Conservation (phyloP, 768 basidiomycete species). For the Chalciporus piperatus region DNA sequence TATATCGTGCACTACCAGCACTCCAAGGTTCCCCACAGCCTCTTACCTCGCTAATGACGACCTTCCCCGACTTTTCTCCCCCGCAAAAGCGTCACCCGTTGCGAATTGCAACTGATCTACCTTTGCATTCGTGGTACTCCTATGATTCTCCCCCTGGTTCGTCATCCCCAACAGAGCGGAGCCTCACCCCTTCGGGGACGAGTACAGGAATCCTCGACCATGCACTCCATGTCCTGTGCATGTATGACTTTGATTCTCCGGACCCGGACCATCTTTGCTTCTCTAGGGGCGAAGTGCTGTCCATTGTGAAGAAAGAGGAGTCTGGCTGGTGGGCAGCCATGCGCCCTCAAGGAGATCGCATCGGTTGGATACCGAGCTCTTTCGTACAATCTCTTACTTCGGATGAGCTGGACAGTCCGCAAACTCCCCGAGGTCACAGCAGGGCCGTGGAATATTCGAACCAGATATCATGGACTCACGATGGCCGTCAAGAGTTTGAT, state of each 20-base stretch:
- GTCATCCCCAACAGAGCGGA: constrained; percentile 12
- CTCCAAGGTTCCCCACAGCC: neutral
- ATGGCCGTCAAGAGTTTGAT: neutral
- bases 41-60: neutral
- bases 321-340: constrained; percentile 85
- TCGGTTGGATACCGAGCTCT: constrained; percentile 78
- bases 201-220: constrained; percentile 32
- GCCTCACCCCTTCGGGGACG: constrained; percentile 14
- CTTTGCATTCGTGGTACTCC: constrained; percentile 35
- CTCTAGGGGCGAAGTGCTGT: constrained; percentile 62
- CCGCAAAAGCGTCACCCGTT: constrained; percentile 16
- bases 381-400: constrained; percentile 53
- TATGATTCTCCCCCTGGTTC: constrained; percentile 29
- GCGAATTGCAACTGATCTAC: constrained; percentile 33
- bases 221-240: constrained; percentile 48
- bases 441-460: constrained; percentile 44
- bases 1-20: constrained; percentile 5
- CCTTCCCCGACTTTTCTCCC: neutral
- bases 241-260: constrained; percentile 63
- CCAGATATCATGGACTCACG: constrained; percentile 39
- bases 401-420: neutral
- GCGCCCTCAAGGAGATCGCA: constrained; percentile 44
- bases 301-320: constrained; percentile 63
- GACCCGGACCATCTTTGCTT: constrained; percentile 65
- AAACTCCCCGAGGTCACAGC: neutral